Percentiles rank a stretch among this genome's conserved stretches.
Evolutionary conservation across 1,284 basidiomycete species (phyloP).

Genomic region (Leccinum subspadiceum): DNA sequence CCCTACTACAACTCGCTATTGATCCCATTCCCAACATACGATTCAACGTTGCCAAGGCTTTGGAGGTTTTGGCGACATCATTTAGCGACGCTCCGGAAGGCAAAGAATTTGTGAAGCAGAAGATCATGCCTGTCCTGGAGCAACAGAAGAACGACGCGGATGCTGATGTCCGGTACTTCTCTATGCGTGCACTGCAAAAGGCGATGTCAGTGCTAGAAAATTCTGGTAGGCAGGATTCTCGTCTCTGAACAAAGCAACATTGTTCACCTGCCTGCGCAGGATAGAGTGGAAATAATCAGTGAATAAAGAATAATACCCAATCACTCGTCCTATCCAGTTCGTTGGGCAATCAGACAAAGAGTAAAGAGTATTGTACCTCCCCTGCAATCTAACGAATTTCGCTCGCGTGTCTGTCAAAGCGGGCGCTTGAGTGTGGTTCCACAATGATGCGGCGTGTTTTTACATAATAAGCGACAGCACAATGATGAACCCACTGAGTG

Average conservation of each 20-base stretch:
- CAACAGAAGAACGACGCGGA: constrained; percentile 89
- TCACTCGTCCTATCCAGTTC: constrained; percentile 20
- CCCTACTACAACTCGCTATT: constrained; percentile 79
- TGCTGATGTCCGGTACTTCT: constrained; percentile 93
- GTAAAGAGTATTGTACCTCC: constrained; percentile 35
- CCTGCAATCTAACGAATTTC: constrained; percentile 28
- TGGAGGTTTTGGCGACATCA: constrained; percentile 82
- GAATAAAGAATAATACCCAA: constrained; percentile 32
- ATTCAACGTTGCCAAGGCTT: constrained; percentile 96
- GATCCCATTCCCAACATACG: constrained; percentile 99
- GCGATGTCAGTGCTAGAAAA: constrained; percentile 32
- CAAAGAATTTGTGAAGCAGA: constrained; percentile 67
- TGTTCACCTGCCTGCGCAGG: constrained; percentile 14
- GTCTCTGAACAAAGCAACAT: not conserved
- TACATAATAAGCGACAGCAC: constrained; percentile 1
- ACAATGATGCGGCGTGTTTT: not conserved
- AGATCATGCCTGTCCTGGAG: constrained; percentile 82
- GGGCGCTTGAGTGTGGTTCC: not conserved
- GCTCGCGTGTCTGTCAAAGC: constrained; percentile 12
- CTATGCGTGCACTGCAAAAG: constrained; percentile 69
- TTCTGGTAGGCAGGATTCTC: constrained; percentile 23
- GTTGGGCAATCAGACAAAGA: constrained; percentile 22
- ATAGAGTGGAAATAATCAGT: constrained; percentile 22
- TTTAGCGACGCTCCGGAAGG: constrained; percentile 72
- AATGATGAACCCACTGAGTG: constrained; percentile 2